Evolutionary conservation across 345 rosid genomes (phyloP).

Genomic region (Raphanus raphanistrum): DNA sequence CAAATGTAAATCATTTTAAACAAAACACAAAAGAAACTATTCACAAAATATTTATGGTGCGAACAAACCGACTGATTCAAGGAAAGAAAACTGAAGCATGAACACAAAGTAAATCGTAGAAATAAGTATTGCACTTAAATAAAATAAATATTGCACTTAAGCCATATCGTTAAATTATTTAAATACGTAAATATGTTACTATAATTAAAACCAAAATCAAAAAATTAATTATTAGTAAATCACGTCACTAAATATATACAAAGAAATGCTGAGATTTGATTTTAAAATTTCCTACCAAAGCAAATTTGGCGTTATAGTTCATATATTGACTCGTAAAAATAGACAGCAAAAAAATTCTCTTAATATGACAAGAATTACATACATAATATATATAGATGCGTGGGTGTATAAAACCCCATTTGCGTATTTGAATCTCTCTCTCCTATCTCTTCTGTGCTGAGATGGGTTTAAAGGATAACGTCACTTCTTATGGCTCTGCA

Average conservation of each 20-base stretch:
- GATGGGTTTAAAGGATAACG: conserved; percentile 32
- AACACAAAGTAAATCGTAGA: not conserved
- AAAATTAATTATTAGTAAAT: not conserved
- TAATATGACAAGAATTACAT: conserved; percentile 1
- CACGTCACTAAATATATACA: not conserved
- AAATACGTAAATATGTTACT: conserved; percentile 5
- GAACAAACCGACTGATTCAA: conserved; percentile 17
- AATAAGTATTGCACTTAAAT: not conserved
- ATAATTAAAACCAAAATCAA: not conserved
- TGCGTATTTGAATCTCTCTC: conserved; percentile 30
- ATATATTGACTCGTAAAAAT: not conserved
- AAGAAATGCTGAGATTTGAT: not conserved
- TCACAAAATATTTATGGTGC: conserved; percentile 24
- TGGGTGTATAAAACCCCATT: conserved; percentile 30
- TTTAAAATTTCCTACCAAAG: not conserved
- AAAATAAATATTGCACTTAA: not conserved
- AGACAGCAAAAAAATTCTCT: not conserved
- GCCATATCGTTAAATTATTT: not conserved
- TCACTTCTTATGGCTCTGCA: conserved; percentile 23
- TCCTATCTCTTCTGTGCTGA: conserved; percentile 8
- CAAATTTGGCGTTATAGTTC: not conserved
- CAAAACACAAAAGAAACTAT: conserved; percentile 32
- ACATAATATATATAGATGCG: conserved; percentile 23
- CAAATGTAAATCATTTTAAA: conserved; percentile 8
- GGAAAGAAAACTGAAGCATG: conserved; percentile 4